Conservation (phyloP, 371 early-diverging fungal genomes). For the Apophysomyces variabilis region DNA sequence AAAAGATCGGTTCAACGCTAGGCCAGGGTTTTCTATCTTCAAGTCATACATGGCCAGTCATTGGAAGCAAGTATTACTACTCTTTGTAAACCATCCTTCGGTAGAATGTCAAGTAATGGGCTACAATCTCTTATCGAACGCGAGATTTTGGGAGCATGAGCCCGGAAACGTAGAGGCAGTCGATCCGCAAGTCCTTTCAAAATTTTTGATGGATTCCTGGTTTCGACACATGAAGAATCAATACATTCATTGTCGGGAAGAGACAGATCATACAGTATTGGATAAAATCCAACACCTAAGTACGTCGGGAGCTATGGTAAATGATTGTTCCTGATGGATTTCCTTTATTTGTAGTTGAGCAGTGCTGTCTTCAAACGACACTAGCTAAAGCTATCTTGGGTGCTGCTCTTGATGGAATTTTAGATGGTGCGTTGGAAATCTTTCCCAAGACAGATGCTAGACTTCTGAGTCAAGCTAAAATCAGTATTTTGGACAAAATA, state of each 20-base stretch:
- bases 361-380: constrained; percentile 33
- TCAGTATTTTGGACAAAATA: constrained; percentile 31
- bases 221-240: constrained; percentile 45
- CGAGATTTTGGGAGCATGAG: constrained; percentile 37
- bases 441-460: constrained; percentile 36
- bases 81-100: constrained; percentile 52
- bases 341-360: constrained; percentile 17
- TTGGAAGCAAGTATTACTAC: constrained; percentile 44
- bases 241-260: constrained; percentile 25
- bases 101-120: constrained; percentile 47
- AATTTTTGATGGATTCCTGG: constrained; percentile 44
- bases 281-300: constrained; percentile 35
- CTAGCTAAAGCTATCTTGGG: constrained; percentile 36
- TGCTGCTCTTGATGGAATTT: constrained; percentile 31
- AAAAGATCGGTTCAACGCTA: neutral
- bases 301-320: constrained; percentile 16
- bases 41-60: constrained; percentile 34
- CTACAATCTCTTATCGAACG: constrained; percentile 38
- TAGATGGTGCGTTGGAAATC: constrained; percentile 47
- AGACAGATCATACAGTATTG: constrained; percentile 22
- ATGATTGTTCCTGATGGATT: neutral
- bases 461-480: constrained; percentile 31
- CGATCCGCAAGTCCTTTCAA: constrained; percentile 23
- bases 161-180: constrained; percentile 1
- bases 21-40: constrained; percentile 35